phyloP scores from a whole-genome alignment of 148 eudicot genomes.

The Heliamphora exappendiculata region DNA sequence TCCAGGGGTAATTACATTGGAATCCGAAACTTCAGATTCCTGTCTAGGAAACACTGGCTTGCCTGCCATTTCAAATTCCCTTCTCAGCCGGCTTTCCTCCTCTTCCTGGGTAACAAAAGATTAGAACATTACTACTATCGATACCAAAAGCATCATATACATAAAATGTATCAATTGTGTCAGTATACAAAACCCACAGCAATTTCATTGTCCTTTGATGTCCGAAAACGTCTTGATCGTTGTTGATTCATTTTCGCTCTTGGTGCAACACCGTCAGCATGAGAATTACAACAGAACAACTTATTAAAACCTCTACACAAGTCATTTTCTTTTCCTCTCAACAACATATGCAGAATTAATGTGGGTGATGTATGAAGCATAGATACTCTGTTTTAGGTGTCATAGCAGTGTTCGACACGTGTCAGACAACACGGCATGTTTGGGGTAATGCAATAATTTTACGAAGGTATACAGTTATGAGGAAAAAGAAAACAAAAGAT shows the following conservation, averaged over 20 bases:
- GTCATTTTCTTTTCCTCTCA: not conserved
- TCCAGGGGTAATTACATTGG: conserved; percentile 46
- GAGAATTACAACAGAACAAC: not conserved
- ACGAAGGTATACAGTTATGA: too few species aligned
- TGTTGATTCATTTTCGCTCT: conserved; percentile 20
- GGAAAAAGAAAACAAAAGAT: too few species aligned
- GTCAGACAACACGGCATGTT: too few species aligned
- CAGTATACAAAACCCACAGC: conserved; percentile 20
- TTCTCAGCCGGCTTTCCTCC: conserved; percentile 28
- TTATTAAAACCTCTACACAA: not conserved
- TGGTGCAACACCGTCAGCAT: conserved; percentile 19
- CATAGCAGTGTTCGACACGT: too few species aligned
- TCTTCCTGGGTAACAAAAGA: conserved; percentile 22
- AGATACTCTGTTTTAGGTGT: too few species aligned
- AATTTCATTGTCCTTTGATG: conserved; percentile 13
- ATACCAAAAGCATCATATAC: not conserved
- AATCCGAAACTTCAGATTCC: conserved; percentile 32
- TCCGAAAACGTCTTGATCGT: conserved; percentile 11
- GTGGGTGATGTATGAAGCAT: too few species aligned
- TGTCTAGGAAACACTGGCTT: conserved; percentile 26
- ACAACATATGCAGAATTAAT: not conserved
- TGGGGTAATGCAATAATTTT: too few species aligned
- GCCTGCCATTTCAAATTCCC: conserved; percentile 24
- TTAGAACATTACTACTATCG: too few species aligned
- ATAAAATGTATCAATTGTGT: not conserved